Evolutionary conservation across 176 grass and related monocot species (phyloP), one percentile per base, ranked within the genome.

Genomic region (Paspalum vaginatum): DNA sequence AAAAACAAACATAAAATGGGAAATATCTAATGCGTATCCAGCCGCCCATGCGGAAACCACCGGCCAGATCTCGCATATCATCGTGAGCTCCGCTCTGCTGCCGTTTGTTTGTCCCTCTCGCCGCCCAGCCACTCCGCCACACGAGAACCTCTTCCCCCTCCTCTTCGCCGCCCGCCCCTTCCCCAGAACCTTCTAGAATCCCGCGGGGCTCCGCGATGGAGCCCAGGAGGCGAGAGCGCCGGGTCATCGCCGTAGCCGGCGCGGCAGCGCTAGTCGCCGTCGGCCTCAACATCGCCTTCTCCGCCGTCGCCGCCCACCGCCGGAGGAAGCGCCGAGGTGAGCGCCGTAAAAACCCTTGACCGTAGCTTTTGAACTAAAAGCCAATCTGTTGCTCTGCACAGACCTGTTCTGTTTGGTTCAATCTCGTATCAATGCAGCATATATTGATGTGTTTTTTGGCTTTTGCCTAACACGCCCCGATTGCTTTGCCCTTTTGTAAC

Each of bases 261-360:
- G 90, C 70, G 22, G 95, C 84, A 26, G 90, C 95, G 84, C 88
- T 98, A 25, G 83, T 98, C 6, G 95, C 88, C 61, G 65, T 98
- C 60, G 92, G 92, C 32, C 78, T 98, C 49, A 98, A 93, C 73
- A 84, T 98, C 65, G 88, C 88, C 90, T 75, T 95, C 74, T 95
- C 96, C 70, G 92, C 90, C 86, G 72, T 98, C 77, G 88, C 85
- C 11, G 79, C 78, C 44, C 90, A 67, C 73, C 81, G 77, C 65
- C 79, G 81, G 77, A 88, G 77, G 86, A 95, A 89, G 70, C 93
- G 81, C 26, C 87, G 60, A 82, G 92, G 95, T 98, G 63, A 46
- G 51, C 41, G 8, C 13, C 81, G 26, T 55, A 46, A 72, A 72
- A 72, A 65, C 65, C 72, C 83, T 77, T 6, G 8, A 6, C 18